A percentile compares a stretch with the other conserved stretches of the same genome.
These are phyloP conservation scores for Apostasia shenzhenica DNA, from an alignment of 106 monocot genomes.

Conservation along the genomic window DNA sequence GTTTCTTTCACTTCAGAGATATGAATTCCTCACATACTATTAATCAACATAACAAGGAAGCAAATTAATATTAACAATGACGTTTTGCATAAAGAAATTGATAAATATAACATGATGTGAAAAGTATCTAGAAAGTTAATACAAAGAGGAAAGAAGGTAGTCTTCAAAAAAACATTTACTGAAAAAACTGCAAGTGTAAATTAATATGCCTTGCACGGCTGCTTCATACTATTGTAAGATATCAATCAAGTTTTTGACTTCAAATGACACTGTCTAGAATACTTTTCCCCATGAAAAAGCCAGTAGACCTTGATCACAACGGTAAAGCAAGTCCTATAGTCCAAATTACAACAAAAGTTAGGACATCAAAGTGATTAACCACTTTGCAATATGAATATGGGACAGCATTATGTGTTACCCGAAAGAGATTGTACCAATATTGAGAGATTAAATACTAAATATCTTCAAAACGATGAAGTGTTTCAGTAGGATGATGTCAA, in stretches of 20 bases:
- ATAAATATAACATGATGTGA: not conserved
- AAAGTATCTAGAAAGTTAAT: not conserved
- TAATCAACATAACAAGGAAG: no score
- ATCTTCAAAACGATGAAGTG: no score
- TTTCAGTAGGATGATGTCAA: no score
- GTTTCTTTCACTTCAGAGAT: no score
- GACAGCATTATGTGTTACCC: no score
- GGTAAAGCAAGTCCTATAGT: not conserved
- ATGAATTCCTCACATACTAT: no score
- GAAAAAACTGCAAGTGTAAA: not conserved
- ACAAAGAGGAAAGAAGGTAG: not conserved
- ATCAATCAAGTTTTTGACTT: not conserved
- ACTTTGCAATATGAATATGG: no score
- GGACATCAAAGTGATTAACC: no score
- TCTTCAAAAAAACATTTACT: not conserved
- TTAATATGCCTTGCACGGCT: not conserved
- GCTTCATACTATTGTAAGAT: not conserved
- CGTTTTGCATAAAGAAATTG: no score
- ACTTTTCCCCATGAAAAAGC: not conserved
- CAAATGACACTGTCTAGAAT: not conserved
- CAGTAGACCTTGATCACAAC: conserved; percentile 1
- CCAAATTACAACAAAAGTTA: not conserved
- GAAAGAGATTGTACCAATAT: no score
- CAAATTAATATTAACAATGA: no score
- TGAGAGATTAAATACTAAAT: no score